phyloP scores from a whole-genome alignment of 169 alveolate genomes.

The Perkinsus marinus region DNA sequence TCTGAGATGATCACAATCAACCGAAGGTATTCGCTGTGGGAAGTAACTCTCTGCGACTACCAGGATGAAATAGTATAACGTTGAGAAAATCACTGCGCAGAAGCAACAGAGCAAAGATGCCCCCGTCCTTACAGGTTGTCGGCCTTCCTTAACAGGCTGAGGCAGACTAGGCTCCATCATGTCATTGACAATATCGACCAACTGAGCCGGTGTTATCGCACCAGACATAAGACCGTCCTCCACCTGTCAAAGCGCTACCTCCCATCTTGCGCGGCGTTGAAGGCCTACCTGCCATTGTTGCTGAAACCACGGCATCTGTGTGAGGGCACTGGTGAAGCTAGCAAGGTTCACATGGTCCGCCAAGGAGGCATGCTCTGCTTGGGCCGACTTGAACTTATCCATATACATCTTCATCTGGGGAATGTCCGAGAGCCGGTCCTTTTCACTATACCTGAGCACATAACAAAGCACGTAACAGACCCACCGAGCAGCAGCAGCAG shows the following conservation, averaged over 20 bases:
- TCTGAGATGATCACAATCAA: not conserved
- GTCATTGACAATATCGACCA: constrained; percentile 32
- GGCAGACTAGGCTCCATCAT: constrained; percentile 22
- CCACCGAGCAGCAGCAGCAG: not conserved
- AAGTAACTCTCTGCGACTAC: too few species aligned
- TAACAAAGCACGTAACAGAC: not conserved
- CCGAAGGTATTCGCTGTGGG: too few species aligned
- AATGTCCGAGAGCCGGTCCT: constrained; percentile 25
- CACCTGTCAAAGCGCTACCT: constrained; percentile 14
- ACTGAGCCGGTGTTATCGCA: not conserved
- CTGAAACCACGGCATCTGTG: not conserved
- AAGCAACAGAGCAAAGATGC: too few species aligned
- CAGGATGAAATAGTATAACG: too few species aligned
- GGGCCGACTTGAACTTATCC: constrained; percentile 32
- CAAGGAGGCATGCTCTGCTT: constrained; percentile 35
- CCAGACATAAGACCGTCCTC: constrained; percentile 17
- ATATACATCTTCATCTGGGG: constrained; percentile 29
- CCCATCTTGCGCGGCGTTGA: constrained; percentile 10
- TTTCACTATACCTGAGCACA: constrained; percentile 16
- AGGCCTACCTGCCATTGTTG: not conserved
- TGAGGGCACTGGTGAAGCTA: constrained; percentile 13
- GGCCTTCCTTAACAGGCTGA: not conserved
- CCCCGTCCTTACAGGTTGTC: not conserved
- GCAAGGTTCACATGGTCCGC: constrained; percentile 38
- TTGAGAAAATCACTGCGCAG: too few species aligned